Evolutionary conservation across 2,329 filamentous ascomycete species (phyloP).

Genomic region (Hypoxylon sp.): DNA sequence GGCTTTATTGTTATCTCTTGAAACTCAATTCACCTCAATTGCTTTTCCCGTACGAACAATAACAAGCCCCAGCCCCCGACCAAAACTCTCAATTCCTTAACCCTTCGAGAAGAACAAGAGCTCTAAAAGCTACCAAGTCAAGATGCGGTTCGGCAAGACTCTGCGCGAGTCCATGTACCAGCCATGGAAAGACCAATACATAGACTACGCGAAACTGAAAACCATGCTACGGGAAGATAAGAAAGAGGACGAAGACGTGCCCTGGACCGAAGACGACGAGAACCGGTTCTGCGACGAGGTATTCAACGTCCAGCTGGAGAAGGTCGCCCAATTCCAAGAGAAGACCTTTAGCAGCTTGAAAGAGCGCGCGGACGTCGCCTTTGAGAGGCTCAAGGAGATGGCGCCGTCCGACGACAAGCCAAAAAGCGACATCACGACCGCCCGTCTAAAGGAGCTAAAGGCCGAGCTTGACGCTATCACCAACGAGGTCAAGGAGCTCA

Average conservation of each 20-base stretch:
- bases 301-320: conserved; percentile 94
- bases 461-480: conserved; percentile 88
- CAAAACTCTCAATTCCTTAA: neutral
- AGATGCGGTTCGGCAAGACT: conserved; percentile 94
- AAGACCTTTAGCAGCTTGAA: conserved; percentile 76
- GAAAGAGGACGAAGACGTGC: conserved; percentile 70
- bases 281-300: conserved; percentile 94
- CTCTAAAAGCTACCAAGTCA: conserved; percentile 44
- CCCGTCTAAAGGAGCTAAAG: conserved; percentile 78
- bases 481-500: conserved; percentile 91
- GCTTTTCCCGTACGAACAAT: neutral
- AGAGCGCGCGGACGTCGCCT: conserved; percentile 68
- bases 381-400: conserved; percentile 83
- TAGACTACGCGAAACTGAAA: conserved; percentile 96
- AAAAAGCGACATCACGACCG: conserved; percentile 65
- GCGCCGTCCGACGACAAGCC: conserved; percentile 76
- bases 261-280: conserved; percentile 96
- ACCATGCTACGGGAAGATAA: conserved; percentile 84
- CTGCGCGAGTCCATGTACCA: conserved; percentile 83
- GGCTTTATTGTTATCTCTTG: conserved; percentile 3
- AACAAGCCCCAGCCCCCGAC: conserved; percentile 14
- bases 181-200: conserved; percentile 94
- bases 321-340: conserved; percentile 91
- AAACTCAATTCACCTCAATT: neutral
- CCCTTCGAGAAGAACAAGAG: conserved; percentile 1